A percentile compares a stretch with the other conserved stretches of the same genome.
These are phyloP conservation scores for Sherardia arvensis DNA, from an alignment of 257 asterid species.

Conservation along the genomic window DNA sequence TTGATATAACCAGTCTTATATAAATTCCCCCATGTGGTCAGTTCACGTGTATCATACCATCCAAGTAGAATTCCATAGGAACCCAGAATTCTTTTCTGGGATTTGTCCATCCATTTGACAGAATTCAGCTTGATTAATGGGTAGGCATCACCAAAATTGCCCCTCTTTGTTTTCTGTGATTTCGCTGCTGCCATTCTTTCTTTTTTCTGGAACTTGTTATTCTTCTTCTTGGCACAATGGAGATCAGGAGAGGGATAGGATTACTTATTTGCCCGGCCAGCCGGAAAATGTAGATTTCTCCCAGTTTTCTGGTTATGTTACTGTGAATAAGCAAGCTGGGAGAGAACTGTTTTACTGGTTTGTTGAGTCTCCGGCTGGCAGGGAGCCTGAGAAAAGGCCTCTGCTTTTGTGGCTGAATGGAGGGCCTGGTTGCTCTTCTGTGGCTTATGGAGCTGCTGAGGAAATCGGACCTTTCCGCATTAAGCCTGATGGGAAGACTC, in stretches of 20 bases:
- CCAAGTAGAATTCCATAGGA: slow-evolving; percentile 13
- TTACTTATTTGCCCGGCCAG: slow-evolving; percentile 74
- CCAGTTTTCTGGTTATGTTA: slow-evolving; percentile 82
- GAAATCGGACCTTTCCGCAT: slow-evolving; percentile 93
- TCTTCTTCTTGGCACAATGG: slow-evolving; percentile 22
- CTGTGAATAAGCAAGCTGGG: slow-evolving; percentile 64
- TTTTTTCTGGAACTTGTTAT: slow-evolving; percentile 34
- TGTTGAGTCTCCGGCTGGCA: slow-evolving; percentile 52
- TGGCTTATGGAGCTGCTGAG: slow-evolving; percentile 92
- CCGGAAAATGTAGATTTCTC: slow-evolving; percentile 56
- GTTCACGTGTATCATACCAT: slow-evolving; percentile 6
- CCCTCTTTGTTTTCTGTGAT: background rate
- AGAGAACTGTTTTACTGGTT: slow-evolving; percentile 94
- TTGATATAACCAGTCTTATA: background rate
- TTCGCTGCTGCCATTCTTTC: slow-evolving; percentile 15
- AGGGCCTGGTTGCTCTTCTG: slow-evolving; percentile 98
- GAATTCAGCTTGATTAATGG: slow-evolving; percentile 13
- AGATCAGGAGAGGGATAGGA: slow-evolving; percentile 75
- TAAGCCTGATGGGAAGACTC: slow-evolving; percentile 76
- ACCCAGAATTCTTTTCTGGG: slow-evolving; percentile 22
- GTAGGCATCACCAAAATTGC: slow-evolving; percentile 9
- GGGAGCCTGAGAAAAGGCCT: slow-evolving; percentile 67
- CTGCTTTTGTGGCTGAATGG: slow-evolving; percentile 96
- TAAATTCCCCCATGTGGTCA: background rate
- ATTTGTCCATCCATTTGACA: slow-evolving; percentile 2